Base-by-base conservation (phyloP, 208 protist genomes). In the Acanthamoeba triangularis region DNA sequence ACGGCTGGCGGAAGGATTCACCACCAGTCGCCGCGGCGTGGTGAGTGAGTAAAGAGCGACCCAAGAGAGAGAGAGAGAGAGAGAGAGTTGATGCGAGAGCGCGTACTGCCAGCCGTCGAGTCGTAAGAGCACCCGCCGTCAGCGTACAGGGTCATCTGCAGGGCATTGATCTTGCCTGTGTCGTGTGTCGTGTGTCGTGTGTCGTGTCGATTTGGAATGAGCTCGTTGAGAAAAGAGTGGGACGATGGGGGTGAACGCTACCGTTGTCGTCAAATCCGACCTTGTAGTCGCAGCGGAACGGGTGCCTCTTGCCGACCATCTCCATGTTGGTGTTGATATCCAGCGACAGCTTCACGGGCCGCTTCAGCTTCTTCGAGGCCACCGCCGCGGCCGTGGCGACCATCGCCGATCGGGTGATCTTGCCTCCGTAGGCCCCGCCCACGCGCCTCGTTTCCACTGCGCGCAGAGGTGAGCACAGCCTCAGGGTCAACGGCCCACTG, bases 381-480 rank as follows among this genome's bases (percentile, higher is more conserved):
- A 96, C 92, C 30, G 95, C 95, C 14, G 59, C 35, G 56, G 95
- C 95, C n/a, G 65, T 65, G 16, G 95, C 65, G 18, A 94, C 18
- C 59, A 35, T 76, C 20, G 47, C 41, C 30, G 61, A 47, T 8
- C 95, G 47, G n/a, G 90, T 80, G 54, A 95, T 49, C 63, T 96
- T 96, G 49, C 52, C 65, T n/a, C 95, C 95, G 56, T 95, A 96
- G 28, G 92, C 95, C 18, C 95, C 95, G 30, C 95, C 95, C 30
- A 90, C 30, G 13, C 95, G 87, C n/a, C 67, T 44, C 20, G 90
- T 69, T 28, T 76, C 33, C 33, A 95, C 94, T 41, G 87, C 28
- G n/a, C 28, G 28, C 78, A 74, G 78, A 88, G n/a, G 1, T 28
- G 1, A n/a, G n/a, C 28, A 88, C 2, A 30, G 30, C 28, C 25